Percentiles rank a stretch among this genome's conserved stretches.
Evolutionary conservation across 768 basidiomycete species (phyloP).

Genomic region (Tylopilus rubrobrunneus): DNA sequence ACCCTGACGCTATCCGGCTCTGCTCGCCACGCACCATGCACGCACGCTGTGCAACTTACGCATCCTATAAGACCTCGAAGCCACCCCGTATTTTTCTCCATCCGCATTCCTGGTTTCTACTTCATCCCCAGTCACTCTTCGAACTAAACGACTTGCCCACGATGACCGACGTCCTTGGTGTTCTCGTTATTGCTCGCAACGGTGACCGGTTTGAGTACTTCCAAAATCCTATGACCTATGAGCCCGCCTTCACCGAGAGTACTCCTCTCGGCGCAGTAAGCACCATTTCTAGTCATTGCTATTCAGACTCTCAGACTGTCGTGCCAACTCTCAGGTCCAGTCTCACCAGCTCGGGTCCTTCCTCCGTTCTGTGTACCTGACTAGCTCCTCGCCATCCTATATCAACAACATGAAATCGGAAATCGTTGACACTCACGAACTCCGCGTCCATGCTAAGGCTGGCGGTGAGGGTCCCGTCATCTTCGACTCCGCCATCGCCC

Average conservation of each 20-base stretch:
- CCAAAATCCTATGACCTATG: slow-evolving; percentile 70
- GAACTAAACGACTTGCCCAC: slow-evolving; percentile 11
- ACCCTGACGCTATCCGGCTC: slow-evolving; percentile 26
- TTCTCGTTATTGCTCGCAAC: slow-evolving; percentile 73
- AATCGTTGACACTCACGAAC: slow-evolving; percentile 68
- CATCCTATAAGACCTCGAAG: slow-evolving; percentile 24
- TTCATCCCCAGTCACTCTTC: slow-evolving; percentile 15
- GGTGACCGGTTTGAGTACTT: slow-evolving; percentile 67
- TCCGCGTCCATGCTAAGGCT: slow-evolving; percentile 76
- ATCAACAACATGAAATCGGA: slow-evolving; percentile 63
- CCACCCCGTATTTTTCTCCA: slow-evolving; percentile 8
- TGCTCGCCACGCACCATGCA: slow-evolving; percentile 27
- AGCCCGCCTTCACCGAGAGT: slow-evolving; percentile 58
- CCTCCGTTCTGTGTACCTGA: slow-evolving; percentile 66
- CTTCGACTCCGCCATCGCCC: slow-evolving; percentile 80
- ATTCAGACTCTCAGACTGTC: background rate
- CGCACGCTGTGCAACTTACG: slow-evolving; percentile 19
- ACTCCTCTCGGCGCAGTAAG: slow-evolving; percentile 74
- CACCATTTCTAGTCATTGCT: background rate
- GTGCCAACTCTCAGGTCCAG: slow-evolving; percentile 45
- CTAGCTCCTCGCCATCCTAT: slow-evolving; percentile 61
- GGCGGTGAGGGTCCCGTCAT: slow-evolving; percentile 84
- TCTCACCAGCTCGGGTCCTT: slow-evolving; percentile 59
- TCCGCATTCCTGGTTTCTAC: slow-evolving; percentile 16
- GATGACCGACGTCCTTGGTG: slow-evolving; percentile 62